Conservation (phyloP, 2,329 filamentous ascomycete species). For the Colletotrichum liriopes region DNA sequence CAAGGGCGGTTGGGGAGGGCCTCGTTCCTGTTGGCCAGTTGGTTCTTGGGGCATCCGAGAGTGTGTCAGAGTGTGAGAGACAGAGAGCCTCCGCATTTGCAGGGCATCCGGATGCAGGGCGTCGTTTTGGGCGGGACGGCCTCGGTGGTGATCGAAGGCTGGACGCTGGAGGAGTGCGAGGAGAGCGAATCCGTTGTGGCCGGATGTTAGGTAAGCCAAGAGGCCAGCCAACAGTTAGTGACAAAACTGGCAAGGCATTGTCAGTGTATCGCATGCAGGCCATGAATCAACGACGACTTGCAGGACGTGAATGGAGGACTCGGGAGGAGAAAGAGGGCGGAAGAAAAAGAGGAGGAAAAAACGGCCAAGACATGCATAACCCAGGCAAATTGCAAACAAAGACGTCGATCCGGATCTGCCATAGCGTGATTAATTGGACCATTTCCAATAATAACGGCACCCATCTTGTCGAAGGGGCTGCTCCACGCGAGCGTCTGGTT, state of each 20-base stretch:
- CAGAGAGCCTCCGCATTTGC: not conserved
- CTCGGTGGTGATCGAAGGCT: not conserved
- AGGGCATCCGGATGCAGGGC: not conserved
- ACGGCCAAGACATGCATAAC: slow-evolving; percentile 27
- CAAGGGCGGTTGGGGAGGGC: not conserved
- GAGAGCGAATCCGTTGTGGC: no score
- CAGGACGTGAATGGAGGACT: not conserved
- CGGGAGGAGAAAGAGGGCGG: not conserved
- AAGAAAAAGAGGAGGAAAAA: no score
- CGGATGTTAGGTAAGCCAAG: not conserved
- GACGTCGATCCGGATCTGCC: slow-evolving; percentile 21
- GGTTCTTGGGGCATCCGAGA: not conserved
- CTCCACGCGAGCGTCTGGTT: not conserved
- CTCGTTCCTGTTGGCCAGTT: slow-evolving; percentile 13
- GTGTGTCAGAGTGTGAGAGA: not conserved
- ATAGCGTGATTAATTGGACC: slow-evolving; percentile 40
- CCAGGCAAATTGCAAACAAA: slow-evolving; percentile 37
- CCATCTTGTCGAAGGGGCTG: not conserved
- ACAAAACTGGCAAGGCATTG: not conserved
- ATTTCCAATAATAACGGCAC: slow-evolving; percentile 16
- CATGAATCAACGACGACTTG: not conserved
- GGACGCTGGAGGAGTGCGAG: not conserved
- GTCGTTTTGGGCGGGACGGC: not conserved
- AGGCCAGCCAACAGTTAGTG: not conserved
- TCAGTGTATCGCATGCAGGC: not conserved